phyloP scores from a whole-genome alignment of 2,329 filamentous ascomycete species.

The Aspergillus spinulosporus region DNA sequence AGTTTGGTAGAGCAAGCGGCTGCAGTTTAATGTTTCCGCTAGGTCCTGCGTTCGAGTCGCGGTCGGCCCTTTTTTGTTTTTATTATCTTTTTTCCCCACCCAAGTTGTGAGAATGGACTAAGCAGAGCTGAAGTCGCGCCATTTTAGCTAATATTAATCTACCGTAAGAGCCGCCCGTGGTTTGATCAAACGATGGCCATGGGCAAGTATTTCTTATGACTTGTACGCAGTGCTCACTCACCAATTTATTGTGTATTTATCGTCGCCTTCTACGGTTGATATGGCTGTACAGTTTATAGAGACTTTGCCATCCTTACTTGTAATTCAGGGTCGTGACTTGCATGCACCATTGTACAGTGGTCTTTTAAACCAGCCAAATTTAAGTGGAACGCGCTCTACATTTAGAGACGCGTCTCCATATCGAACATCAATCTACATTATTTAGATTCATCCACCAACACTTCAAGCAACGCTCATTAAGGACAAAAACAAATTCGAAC shows the following conservation, averaged over 20 bases:
- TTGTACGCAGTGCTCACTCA: too few relatives aligned
- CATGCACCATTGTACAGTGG: neutral
- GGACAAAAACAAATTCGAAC: neutral
- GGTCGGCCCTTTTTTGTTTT: conserved; percentile 7
- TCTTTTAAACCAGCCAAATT: neutral
- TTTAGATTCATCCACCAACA: neutral
- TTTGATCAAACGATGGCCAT: neutral
- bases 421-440: neutral
- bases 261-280: too few relatives aligned
- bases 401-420: conserved; percentile 3
- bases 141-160: neutral
- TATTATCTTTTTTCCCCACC: neutral
- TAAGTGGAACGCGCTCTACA: conserved; percentile 2
- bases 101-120: neutral
- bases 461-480: neutral
- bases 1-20: conserved; percentile 17
- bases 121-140: too few relatives aligned
- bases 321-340: neutral
- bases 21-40: conserved; percentile 12
- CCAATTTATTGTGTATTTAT: too few relatives aligned
- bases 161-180: too few relatives aligned
- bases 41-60: conserved; percentile 15
- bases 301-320: neutral
- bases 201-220: neutral
- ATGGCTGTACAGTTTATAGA: neutral